Evolutionary conservation across 805 yeast genomes (phyloP).

Genomic region (Ogataea methanolica): DNA sequence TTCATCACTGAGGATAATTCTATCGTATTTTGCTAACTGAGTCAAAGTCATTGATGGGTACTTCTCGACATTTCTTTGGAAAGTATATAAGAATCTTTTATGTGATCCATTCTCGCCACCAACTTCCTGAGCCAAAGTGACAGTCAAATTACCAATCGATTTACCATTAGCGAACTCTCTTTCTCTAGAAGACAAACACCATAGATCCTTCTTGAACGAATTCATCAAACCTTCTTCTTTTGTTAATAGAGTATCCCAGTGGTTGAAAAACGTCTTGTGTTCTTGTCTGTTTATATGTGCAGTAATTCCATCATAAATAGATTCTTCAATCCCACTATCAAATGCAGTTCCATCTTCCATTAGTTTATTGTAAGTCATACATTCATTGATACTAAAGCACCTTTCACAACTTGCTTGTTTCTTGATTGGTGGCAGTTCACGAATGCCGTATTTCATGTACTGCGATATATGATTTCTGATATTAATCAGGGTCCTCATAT

Average conservation of each 20-base stretch:
- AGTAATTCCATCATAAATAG: slow-evolving; percentile 45
- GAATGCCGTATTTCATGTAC: slow-evolving; percentile 45
- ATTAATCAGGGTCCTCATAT: slow-evolving; percentile 64
- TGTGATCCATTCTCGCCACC: slow-evolving; percentile 10
- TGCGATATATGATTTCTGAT: slow-evolving; percentile 67
- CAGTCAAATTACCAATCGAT: slow-evolving; percentile 47
- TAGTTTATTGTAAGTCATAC: slow-evolving; percentile 63
- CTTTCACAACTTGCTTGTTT: slow-evolving; percentile 53
- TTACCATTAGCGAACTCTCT: slow-evolving; percentile 61
- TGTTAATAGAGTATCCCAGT: slow-evolving; percentile 71
- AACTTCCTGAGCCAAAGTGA: slow-evolving; percentile 30
- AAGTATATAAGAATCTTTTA: slow-evolving; percentile 41
- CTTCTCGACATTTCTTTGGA: slow-evolving; percentile 32
- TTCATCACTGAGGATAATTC: slow-evolving; percentile 75
- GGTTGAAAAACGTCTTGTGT: slow-evolving; percentile 54
- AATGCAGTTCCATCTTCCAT: slow-evolving; percentile 54
- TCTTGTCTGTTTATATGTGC: slow-evolving; percentile 37
- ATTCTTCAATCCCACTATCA: slow-evolving; percentile 47
- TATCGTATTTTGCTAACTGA: slow-evolving; percentile 55
- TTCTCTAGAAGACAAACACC: slow-evolving; percentile 54
- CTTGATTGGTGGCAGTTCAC: slow-evolving; percentile 50
- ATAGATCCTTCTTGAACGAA: slow-evolving; percentile 55
- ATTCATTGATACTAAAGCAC: slow-evolving; percentile 51
- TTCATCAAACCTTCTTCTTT: slow-evolving; percentile 64
- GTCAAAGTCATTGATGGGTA: slow-evolving; percentile 29